Base-by-base conservation (phyloP, 805 yeast species). In the Starmerella potacharoeniae region DNA sequence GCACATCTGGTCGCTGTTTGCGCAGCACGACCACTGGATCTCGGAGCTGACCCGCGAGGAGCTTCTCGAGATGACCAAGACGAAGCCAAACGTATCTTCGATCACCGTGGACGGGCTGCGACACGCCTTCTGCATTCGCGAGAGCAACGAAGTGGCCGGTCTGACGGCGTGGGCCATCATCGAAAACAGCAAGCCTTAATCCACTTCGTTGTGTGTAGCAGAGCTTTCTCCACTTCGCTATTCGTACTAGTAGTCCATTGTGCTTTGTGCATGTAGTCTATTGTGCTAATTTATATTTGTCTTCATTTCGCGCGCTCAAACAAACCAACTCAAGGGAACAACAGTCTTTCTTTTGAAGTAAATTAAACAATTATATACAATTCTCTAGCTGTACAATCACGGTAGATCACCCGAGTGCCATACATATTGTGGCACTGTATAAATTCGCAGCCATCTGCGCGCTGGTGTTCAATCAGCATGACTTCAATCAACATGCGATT, bases 11-110 rank as follows among this genome's bases (percentile, higher is more conserved):
- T 65, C 73, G 4, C 76, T 77, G 54, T 81, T 80, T 60, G 82
- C 84, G 6, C 67, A 66, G n/a, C 63, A 69, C 33, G 91, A 84
- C 64, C 80, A 80, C 63, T 84, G 90, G 90, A 82, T 84, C 2
- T 71, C 73, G 54, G 72, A 76, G 49, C 67, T 63, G 31, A 77
- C 86, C 1, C 73, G 84, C 46, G 71, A 72, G 1, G 66, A 66
- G 34, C 53, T 81, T 3, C 62, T 77, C 39, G 57, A 68, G 28
- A 10, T 67, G 71, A 41, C 74, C 75, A 59, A 65, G 69, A 29
- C 65, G 30, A 47, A 42, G 66, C 39, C 60, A 62, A 67, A 69
- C 39, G 65, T 69, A 1, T 57, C 60, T 6, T 65, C 75, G 30
- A 62, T 62, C 14, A 68, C 73, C 51, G 69, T 69, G 7, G 71